Evolutionary conservation across 257 asterid species (phyloP).

Genomic region (Solanum rostratum): DNA sequence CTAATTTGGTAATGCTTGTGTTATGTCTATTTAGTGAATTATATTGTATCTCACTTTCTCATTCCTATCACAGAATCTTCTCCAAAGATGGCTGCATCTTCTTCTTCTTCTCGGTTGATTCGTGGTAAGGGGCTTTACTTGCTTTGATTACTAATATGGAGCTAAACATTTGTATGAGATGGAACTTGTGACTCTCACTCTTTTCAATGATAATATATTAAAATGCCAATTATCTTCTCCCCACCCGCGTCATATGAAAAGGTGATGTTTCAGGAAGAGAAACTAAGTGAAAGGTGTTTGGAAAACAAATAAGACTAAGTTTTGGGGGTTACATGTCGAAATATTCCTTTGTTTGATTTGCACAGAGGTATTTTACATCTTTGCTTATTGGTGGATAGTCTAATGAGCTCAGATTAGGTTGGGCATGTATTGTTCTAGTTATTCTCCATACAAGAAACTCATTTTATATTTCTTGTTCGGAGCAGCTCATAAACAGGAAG

Average conservation of each 20-base stretch:
- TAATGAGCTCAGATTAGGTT: neutral
- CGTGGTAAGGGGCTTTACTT: constrained; percentile 2
- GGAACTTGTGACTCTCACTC: neutral
- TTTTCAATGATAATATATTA: neutral
- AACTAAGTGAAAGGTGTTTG: neutral
- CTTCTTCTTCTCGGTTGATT: constrained; percentile 1
- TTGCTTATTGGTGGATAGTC: neutral
- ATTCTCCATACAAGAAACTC: neutral
- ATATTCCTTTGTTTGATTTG: neutral
- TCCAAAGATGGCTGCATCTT: constrained; percentile 3
- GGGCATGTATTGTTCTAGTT: neutral
- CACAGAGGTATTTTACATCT: neutral
- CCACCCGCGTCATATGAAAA: neutral
- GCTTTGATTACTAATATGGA: neutral
- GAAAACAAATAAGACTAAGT: neutral
- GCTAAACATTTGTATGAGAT: neutral
- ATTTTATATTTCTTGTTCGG: neutral
- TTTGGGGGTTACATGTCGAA: neutral
- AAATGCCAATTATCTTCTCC: neutral
- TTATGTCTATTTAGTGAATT: neutral
- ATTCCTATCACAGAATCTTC: neutral
- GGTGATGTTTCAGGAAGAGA: neutral
- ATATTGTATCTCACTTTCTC: neutral
- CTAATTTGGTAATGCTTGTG: neutral
- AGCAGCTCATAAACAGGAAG: neutral